Evolutionary conservation across 805 yeast species (phyloP).

Genomic region (Lachancea mirantina): DNA sequence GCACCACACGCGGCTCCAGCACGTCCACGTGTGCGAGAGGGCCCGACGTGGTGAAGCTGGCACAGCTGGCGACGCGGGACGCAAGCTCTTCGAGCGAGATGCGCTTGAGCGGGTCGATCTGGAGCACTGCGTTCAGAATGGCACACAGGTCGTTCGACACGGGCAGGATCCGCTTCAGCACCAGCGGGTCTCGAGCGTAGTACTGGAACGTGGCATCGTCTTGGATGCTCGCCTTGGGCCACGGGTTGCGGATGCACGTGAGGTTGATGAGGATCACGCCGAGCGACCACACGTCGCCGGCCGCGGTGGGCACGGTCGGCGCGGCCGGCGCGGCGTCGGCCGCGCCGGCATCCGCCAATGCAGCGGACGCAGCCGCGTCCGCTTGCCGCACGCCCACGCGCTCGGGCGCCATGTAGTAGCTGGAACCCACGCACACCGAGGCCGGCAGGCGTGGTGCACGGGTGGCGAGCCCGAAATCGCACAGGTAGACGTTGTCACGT

Average conservation of each 20-base stretch:
- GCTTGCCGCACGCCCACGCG: too few relatives aligned
- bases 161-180: constrained; percentile 64
- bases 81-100: constrained; percentile 18
- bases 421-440: constrained; percentile 76
- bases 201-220: constrained; percentile 60
- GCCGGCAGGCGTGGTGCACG: constrained; percentile 49
- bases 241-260: constrained; percentile 80
- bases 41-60: constrained; percentile 25
- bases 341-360: constrained; percentile 24
- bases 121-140: constrained; percentile 36
- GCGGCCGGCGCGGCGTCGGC: constrained; percentile 7
- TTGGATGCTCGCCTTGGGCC: constrained; percentile 68
- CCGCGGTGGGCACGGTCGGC: constrained; percentile 46
- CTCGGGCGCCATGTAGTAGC: constrained; percentile 93
- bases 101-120: constrained; percentile 31
- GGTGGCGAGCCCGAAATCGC: constrained; percentile 89
- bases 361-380: too few relatives aligned
- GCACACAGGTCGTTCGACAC: constrained; percentile 54
- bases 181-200: constrained; percentile 47
- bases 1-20: constrained; percentile 13
- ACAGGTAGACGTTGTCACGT: constrained; percentile 48
- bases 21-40: constrained; percentile 23
- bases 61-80: constrained; percentile 19
- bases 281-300: constrained; percentile 84
- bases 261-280: constrained; percentile 76